Percentiles rank a stretch among this genome's conserved stretches.
Evolutionary conservation across 108 stramenopile genomes (phyloP).

Genomic region (Pseudonitzschia multistriata): DNA sequence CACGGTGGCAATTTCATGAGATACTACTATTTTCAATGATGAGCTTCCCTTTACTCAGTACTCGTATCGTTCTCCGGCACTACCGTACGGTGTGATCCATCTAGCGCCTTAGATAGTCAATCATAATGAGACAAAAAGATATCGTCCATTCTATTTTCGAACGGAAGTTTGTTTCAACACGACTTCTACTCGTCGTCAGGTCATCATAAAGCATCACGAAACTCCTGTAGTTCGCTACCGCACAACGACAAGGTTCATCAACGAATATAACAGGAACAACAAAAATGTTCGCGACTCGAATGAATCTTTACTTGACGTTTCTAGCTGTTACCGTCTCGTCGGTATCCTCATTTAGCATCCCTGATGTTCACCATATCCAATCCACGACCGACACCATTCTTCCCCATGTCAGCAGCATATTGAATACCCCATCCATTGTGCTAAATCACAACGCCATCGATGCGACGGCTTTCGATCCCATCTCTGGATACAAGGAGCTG

Average conservation of each 20-base stretch:
- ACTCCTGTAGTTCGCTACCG: too few species aligned
- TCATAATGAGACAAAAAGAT: too few species aligned
- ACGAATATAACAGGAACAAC: neutral
- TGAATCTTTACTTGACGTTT: neutral
- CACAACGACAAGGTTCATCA: too few species aligned
- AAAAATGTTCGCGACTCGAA: neutral
- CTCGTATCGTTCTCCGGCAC: neutral
- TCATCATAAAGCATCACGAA: too few species aligned
- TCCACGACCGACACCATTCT: neutral
- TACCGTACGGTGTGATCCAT: neutral
- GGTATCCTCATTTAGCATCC: slow-evolving; percentile 1
- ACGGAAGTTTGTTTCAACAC: too few species aligned
- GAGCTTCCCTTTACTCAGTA: neutral
- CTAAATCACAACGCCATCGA: neutral
- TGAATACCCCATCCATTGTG: neutral
- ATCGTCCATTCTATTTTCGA: too few species aligned
- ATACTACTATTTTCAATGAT: neutral
- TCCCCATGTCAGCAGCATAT: neutral
- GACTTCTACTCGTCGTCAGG: too few species aligned
- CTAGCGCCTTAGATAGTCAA: neutral
- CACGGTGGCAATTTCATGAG: neutral
- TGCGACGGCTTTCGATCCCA: slow-evolving; percentile 14
- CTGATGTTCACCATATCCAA: slow-evolving; percentile 7
- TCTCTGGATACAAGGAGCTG: slow-evolving; percentile 39
- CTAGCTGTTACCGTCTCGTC: neutral